A percentile compares a stretch with the other conserved stretches of the same genome.
These are phyloP conservation scores for Aspergillus olivimuriae DNA, from an alignment of 495 filamentous ascomycete genomes.

Conservation along the genomic window DNA sequence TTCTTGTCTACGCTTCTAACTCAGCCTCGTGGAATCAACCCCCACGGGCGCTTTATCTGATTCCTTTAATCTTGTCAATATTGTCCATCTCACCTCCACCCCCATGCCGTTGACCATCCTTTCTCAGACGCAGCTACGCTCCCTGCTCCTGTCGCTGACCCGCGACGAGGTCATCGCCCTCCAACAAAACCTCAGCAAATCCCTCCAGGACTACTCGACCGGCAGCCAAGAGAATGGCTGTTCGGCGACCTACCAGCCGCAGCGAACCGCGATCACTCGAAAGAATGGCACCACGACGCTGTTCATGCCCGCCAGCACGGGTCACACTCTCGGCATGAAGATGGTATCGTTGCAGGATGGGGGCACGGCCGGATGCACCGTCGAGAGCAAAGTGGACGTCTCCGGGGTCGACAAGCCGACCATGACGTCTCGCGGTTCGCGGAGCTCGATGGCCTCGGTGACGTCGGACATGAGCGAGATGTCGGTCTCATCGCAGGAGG, in stretches of 20 bases:
- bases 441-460: slow-evolving; percentile 31
- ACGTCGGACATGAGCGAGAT: slow-evolving; percentile 36
- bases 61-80: not conserved
- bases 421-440: slow-evolving; percentile 7
- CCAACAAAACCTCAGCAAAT: slow-evolving; percentile 58
- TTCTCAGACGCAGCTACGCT: slow-evolving; percentile 60
- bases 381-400: slow-evolving; percentile 18
- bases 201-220: slow-evolving; percentile 78
- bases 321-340: slow-evolving; percentile 55
- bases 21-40: too few species aligned
- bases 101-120: slow-evolving; percentile 74
- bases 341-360: slow-evolving; percentile 48
- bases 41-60: too few species aligned
- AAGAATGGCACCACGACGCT: slow-evolving; percentile 73
- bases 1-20: too few species aligned
- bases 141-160: slow-evolving; percentile 65
- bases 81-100: not conserved
- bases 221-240: slow-evolving; percentile 54
- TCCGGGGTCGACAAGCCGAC: slow-evolving; percentile 14
- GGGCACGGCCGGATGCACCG: slow-evolving; percentile 26
- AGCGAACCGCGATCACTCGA: slow-evolving; percentile 62
- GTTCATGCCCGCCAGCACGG: slow-evolving; percentile 80
- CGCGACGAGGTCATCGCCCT: slow-evolving; percentile 61
- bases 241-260: slow-evolving; percentile 64
- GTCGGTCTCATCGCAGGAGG: slow-evolving; percentile 33